phyloP scores from a whole-genome alignment of 1,284 basidiomycete species.

The Boletus semigastroideus region DNA sequence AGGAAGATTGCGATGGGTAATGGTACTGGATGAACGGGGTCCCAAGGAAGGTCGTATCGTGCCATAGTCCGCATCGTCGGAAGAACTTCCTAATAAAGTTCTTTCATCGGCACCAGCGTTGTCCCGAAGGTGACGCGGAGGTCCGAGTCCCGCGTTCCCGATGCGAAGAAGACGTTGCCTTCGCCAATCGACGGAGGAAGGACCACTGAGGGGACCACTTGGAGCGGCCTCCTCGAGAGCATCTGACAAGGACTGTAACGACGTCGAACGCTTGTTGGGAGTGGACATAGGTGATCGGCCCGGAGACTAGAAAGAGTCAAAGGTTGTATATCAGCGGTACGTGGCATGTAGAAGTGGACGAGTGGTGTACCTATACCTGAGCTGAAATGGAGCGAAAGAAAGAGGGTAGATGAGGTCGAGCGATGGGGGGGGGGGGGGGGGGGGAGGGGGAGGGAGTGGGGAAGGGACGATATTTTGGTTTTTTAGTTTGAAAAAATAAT shows the following conservation, averaged over 20 bases:
- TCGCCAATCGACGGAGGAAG: slow-evolving; percentile 33
- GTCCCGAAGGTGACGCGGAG: slow-evolving; percentile 3
- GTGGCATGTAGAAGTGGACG: too few relatives aligned
- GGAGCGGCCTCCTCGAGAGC: slow-evolving; percentile 11
- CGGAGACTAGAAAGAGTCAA: too few relatives aligned
- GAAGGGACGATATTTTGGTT: too few relatives aligned
- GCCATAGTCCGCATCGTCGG: slow-evolving; percentile 18
- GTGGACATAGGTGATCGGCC: slow-evolving; percentile 18
- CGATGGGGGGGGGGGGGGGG: too few relatives aligned
- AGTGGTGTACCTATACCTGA: neutral
- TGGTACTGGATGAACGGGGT: slow-evolving; percentile 13
- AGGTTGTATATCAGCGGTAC: too few relatives aligned
- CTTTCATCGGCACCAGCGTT: slow-evolving; percentile 14
- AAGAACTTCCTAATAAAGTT: slow-evolving; percentile 16
- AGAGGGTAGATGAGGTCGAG: neutral
- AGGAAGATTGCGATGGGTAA: slow-evolving; percentile 11
- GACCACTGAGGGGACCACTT: slow-evolving; percentile 27
- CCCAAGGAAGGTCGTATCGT: slow-evolving; percentile 11
- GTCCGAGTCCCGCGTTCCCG: slow-evolving; percentile 8
- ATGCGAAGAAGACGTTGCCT: slow-evolving; percentile 34
- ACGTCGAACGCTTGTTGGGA: slow-evolving; percentile 18
- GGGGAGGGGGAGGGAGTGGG: too few relatives aligned
- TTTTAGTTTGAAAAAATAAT: too few relatives aligned
- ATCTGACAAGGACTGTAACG: slow-evolving; percentile 20
- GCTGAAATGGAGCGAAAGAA: neutral